Evolutionary conservation across 805 yeast genomes (phyloP), one percentile per base, ranked within the genome.

Genomic region (Kodamaea kaohsiungensis): DNA sequence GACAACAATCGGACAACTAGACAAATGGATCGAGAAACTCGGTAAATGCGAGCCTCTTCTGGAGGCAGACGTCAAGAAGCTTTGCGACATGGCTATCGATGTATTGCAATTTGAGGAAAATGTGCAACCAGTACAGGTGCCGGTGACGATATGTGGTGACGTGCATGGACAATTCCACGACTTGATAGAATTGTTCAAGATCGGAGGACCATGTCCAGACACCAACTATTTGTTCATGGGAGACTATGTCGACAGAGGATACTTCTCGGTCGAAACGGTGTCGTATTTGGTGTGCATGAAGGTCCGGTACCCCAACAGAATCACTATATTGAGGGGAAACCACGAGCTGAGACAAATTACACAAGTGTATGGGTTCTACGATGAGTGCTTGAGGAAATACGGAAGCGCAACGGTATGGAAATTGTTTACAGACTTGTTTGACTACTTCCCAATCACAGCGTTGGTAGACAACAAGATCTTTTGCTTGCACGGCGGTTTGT

Each of bases 131-230:
- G 97, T 93, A 47, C 85, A 84, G 58, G 93, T 91, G 7, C 99
- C 99, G 4, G 98, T 95, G 37, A 93, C 98, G 16, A 91, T 92
- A 60, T 93, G 98, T 77, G 98, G 98, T 61, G 98, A 91, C 72
- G 93, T 91, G 52, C 98, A 91, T 68, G 98, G 98, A 42, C 98
- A 91, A 71, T 92, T 91, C 70, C 97, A 92, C 69, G 98, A 91
- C 76, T 78, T 91, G 69, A 88, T 91, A 86, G 97, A 91, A 71
- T 77, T 91, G 55, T 92, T 91, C 72, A 89, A 90, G 65, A 91
- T 91, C 64, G 97, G 97, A 12, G 81, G 81, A 9, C 80, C 81
- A n/a, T 76, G 80, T 56, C 81, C 81, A 12, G 81, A 76, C 61
- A 76, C 81, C 13, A 76, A 76, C 64, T 76, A 76, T 61, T 66